Conservation (phyloP, 2,329 filamentous ascomycete genomes). For the Penicillium sp. region DNA sequence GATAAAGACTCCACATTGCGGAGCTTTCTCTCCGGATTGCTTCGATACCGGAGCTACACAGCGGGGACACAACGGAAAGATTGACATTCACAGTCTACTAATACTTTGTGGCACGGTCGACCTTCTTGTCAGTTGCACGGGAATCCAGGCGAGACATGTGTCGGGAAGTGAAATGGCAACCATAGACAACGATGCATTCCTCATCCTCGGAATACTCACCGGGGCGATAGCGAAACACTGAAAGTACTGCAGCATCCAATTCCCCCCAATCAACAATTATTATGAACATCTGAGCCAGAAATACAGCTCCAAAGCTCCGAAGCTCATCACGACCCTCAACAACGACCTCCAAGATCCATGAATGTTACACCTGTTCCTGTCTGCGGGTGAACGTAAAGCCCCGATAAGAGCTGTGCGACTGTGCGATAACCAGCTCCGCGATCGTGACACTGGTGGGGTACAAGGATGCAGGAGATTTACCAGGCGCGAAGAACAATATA, state of each 20-base stretch:
- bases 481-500: background rate
- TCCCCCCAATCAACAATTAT: background rate
- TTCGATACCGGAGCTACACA: background rate
- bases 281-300: background rate
- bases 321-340: background rate
- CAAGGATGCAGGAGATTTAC: background rate
- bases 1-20: constrained; percentile 9
- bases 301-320: background rate
- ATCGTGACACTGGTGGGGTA: background rate
- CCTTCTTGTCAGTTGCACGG: background rate
- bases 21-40: background rate
- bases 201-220: background rate
- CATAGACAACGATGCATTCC: background rate
- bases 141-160: background rate
- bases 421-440: background rate
- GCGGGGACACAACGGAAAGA: constrained; percentile 3
- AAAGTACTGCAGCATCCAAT: background rate
- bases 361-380: background rate
- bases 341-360: background rate
- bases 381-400: background rate
- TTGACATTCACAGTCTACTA: background rate
- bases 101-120: background rate
- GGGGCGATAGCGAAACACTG: background rate
- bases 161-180: background rate
- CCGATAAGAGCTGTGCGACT: background rate